Base-by-base conservation (phyloP, 2,329 filamentous ascomycete genomes). In the Aspergillus fischeri region DNA sequence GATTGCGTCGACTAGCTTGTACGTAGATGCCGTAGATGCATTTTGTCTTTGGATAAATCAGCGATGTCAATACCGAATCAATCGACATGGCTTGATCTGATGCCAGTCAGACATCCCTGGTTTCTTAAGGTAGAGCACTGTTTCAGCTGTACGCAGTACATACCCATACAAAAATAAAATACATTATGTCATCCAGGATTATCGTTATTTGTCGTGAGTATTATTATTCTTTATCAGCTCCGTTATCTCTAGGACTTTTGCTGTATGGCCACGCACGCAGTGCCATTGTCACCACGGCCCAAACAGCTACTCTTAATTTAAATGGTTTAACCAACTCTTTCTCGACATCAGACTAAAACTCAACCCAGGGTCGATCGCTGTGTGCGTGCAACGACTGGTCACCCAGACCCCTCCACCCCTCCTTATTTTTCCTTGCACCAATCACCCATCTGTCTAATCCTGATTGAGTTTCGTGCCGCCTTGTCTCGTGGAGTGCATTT, bases 401-500 rank as follows among this genome's bases (percentile, higher is more conserved):
- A 49, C 32, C 35, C 21, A 25, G 52, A 42, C 35, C 28, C 49
- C 55, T 55, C 56, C 58, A 60, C 60, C 49, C 51, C 55, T 56
- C 51, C 51, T 54, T 60, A 52, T 45, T 55, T 44, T 50, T 47
- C 48, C 52, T 49, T 55, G 44, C 53, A 38, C 50, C 53, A 49
- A 48, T 47, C 57, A 60, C 35, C 56, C 48, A 51, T 52, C 41
- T 32, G 54, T 45, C 49, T 58, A 20, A 52, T 35, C 54, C 48
- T 60, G 61, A 63, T 60, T 63, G 61, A 63, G 60, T 63, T 63
- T 61, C 60, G 56, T 60, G 41, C 61, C 54, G 54, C 54, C 56
- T 52, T 53, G 52, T 63, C 61, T 63, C 54, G 57, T 57, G 54
- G 59, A 61, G 56, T 27, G 3, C 48, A 27, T 52, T 38, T 38